These are phyloP conservation scores for Prunus yedoensis DNA, from an alignment of 331 rosid species.

Conservation along the genomic window DNA sequence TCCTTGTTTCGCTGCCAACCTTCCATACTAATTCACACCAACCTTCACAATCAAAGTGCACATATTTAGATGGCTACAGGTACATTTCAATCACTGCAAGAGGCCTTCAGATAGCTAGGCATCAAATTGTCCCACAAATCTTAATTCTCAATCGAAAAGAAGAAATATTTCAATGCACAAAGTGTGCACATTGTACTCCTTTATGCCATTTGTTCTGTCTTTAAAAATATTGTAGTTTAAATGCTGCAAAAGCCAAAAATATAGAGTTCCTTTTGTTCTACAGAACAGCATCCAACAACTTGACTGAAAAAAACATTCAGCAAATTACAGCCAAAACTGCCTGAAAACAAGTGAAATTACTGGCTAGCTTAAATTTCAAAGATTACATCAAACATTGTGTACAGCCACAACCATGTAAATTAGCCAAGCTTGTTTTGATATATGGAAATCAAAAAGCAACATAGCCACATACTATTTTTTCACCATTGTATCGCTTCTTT, in stretches of 20 bases:
- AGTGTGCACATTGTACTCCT: background rate
- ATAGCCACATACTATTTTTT: background rate
- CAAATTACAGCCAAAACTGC: background rate
- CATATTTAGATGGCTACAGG: background rate
- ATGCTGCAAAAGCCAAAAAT: background rate
- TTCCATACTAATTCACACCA: conserved; percentile 82
- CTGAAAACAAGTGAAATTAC: too few relatives aligned
- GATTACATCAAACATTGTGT: too few relatives aligned
- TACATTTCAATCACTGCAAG: background rate
- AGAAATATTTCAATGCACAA: background rate
- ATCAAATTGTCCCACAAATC: background rate
- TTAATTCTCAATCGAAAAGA: background rate
- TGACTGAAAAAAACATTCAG: too few relatives aligned
- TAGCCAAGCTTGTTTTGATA: background rate
- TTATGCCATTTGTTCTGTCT: background rate
- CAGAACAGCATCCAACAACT: background rate
- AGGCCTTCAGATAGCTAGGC: background rate
- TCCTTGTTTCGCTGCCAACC: conserved; percentile 93
- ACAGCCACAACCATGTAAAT: background rate
- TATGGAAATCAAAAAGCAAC: background rate
- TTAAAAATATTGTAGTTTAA: background rate
- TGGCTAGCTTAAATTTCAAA: too few relatives aligned
- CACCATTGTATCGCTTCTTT: too few relatives aligned
- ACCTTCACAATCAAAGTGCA: conserved; percentile 48
- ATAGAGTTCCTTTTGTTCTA: background rate